phyloP scores from a whole-genome alignment of 1,284 basidiomycete species.

The Pholiota adiposa region DNA sequence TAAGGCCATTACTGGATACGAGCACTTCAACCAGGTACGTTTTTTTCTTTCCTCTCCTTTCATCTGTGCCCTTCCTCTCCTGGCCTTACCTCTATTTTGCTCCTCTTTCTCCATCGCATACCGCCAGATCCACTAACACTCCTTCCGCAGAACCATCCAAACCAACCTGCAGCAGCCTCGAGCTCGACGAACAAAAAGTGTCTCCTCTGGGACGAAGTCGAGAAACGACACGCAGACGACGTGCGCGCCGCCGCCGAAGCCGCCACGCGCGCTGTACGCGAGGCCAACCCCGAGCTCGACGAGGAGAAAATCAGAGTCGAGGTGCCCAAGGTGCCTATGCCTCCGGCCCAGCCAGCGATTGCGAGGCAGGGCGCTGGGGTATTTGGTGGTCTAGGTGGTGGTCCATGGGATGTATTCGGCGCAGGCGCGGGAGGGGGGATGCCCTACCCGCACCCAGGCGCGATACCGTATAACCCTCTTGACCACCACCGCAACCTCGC shows the following conservation, averaged over 20 bases:
- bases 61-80: background rate
- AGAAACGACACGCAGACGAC: constrained; percentile 67
- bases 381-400: background rate
- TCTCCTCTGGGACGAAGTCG: constrained; percentile 71
- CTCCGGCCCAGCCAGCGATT: constrained; percentile 11
- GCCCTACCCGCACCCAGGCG: no score
- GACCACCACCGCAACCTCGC: no score
- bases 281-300: constrained; percentile 52
- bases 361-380: background rate
- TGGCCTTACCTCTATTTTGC: background rate
- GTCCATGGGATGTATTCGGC: background rate
- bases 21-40: constrained; percentile 71
- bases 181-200: constrained; percentile 52
- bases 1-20: constrained; percentile 71
- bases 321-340: constrained; percentile 19
- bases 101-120: background rate
- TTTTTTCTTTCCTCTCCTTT: constrained; percentile 12
- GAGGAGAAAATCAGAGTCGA: constrained; percentile 28
- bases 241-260: constrained; percentile 69
- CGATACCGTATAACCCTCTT: no score
- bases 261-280: constrained; percentile 63
- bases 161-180: constrained; percentile 19
- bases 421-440: no score
- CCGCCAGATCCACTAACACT: no score
- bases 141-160: constrained; percentile 15